Base-by-base conservation (phyloP, 108 stramenopile species). In the Thalassiosira profunda region DNA sequence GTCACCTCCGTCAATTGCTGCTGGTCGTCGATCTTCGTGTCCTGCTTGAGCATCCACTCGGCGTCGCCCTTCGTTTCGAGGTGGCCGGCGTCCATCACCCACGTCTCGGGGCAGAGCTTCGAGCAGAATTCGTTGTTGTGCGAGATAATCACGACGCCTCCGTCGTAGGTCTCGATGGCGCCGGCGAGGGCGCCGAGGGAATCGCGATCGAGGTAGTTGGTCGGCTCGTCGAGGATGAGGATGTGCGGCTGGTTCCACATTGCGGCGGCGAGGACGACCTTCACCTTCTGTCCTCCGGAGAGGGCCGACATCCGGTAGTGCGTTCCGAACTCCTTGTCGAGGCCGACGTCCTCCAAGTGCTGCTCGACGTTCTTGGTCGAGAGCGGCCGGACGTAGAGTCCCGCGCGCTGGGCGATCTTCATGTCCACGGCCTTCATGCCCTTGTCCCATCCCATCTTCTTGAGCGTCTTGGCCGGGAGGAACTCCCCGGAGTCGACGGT, bases 231-330 rank as follows among this genome's bases (percentile, higher is more conserved):
- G 67, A 99, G 87, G 58, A 99, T 98, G 58, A 95, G 84, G 59
- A 99, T 96, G 80, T 99, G 99, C 14, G 99, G 99, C 72, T 97
- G 95, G 81, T 94, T 97, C 99, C 99, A 99, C 97, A 98, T 98
- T 52, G 97, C 93, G 68, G 99, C 99, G 26, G 97, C 99, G 41
- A 99, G 87, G 43, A 99, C 99, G 52, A 99, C 97, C 95, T 99
- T 99, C 46, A 98, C 98, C 86, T 99, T 99, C 79, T 99, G 98
- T 72, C 98, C 98, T 48, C 98, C 98, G 24, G 97, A 97, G 34
- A 99, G 89, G 38, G 97, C 97, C 55, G 92, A 90, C 92, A 99
- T 97, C 74, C 98, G 97, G 88, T 98, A 97, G 88, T 99, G 97
- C 24, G 97, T 97, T 60, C 97, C 96, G 72, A 99, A 98, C 76